Base-by-base conservation (phyloP, 2,329 filamentous ascomycete species). In the Hypoxylon sp. region DNA sequence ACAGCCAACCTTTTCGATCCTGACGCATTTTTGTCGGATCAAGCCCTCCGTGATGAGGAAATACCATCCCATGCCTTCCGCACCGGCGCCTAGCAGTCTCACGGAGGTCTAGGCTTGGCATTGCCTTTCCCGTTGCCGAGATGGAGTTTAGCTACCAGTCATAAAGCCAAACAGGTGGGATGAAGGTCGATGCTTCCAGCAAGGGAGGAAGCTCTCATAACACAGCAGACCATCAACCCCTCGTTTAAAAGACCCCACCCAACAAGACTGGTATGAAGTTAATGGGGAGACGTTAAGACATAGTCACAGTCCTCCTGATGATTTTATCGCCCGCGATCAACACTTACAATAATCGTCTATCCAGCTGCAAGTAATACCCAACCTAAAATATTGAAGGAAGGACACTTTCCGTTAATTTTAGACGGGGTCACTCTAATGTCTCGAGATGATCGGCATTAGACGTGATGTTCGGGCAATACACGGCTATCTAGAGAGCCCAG, bases 1-100 rank as follows among this genome's bases (percentile, higher is more conserved):
- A 88, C 82, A 87, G 75, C 89, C 86, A 15, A 86, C 86, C 1
- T 77, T 79, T 51, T 81, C 79, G 2, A 85, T 85, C 65, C 87
- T 85, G 57, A 85, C 74, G 80, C 80, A 62, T 80, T 79, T 83
- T 82, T 11, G 87, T 44, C 85, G 82, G 19, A 88, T 79, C 1
- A 76, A 82, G 5, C 86, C 86, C 59, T 82, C 77, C 0, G 82
- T 86, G n/a, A 87, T 80, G 47, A 87, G 81, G 77, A 88, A 44
- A 88, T 6, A 84, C 87, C 77, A 86, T 82, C 69, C 89, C 86
- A 76, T 89, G 84, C 86, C 87, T 87, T 71, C 87, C 83, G 72
- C 88, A 84, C 83, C 83, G 86, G 83, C 1, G 82, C 79, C 47
- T 82, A 82, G 1, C 85, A 84, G 81, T 84, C 19, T 7, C 84